Base-by-base conservation (phyloP, 1,284 basidiomycete species). In the Moesziomyces parantarcticus region DNA sequence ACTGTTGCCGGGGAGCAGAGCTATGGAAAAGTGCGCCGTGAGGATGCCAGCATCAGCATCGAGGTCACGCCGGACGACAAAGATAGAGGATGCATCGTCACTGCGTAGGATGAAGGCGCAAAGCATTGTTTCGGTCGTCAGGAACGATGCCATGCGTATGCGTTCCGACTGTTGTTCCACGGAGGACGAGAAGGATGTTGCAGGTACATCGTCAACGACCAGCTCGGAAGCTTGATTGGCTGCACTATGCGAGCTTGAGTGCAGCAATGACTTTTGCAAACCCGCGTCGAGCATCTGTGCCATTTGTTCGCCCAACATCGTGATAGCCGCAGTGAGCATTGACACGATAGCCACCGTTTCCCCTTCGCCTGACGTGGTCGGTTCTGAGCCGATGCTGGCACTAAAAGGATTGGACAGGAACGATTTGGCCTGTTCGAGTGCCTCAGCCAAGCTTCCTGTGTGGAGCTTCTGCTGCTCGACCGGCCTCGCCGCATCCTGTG, bases 251-350 rank as follows among this genome's bases (percentile, higher is more conserved):
- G 49, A 39, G 10, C 11, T 23, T 8, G 63, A 48, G 21, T 40
- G 21, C 4, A 51, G 53, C 5, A 48, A 39, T n/a, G 53, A 22
- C 16, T 29, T 18, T 3, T 55, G 39, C 54, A 57, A 36, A 1
- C 26, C 26, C 11, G 41, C 64, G 26, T 59, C 54, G n/a, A 67
- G 58, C 22, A 67, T 46, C 25, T 41, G 14, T 18, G 23, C 21
- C 20, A 61, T n/a, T 8, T 50, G 42, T 11, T n/a, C 42, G 8
- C 58, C 64, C 8, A 67, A 43, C 47, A 61, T 34, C 42, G 61
- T 54, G 21, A 67, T 43, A 5, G 54, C 64, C 20, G 25, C 41
- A 5, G 23, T 61, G 25, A 67, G 25, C 2, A 42, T 54, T 10
- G 58, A 54, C 22, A 50, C 20, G 23, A 67, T 61, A n/a, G 64